Conservation (phyloP, 179 eudicot genomes). For the Beta lomatogona region DNA sequence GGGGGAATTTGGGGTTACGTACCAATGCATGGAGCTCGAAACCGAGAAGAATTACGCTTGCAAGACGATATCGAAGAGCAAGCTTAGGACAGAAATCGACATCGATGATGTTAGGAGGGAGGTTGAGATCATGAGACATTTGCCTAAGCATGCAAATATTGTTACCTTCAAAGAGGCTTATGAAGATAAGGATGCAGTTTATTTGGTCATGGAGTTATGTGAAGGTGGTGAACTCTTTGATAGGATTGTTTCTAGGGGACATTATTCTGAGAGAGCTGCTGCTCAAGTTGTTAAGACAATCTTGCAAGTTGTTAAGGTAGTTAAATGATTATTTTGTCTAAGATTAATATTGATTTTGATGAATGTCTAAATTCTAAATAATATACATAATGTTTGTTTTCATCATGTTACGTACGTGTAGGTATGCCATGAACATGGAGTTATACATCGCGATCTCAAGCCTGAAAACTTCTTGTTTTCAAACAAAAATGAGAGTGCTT, state of each 20-base stretch:
- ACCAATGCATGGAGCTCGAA: constrained; percentile 52
- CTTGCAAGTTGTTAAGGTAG: constrained; percentile 81
- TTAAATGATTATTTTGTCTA: background rate
- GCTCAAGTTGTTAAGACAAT: constrained; percentile 66
- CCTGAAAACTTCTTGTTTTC: constrained; percentile 84
- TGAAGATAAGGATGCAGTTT: constrained; percentile 75
- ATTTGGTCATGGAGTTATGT: constrained; percentile 84
- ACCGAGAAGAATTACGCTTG: constrained; percentile 58
- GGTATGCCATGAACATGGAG: constrained; percentile 80
- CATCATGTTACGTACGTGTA: constrained; percentile 18
- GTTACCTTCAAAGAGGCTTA: constrained; percentile 66
- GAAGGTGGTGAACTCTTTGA: constrained; percentile 87
- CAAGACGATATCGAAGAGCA: constrained; percentile 72
- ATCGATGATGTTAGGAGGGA: constrained; percentile 80
- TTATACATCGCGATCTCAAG: constrained; percentile 91
- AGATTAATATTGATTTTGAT: background rate
- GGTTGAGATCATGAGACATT: constrained; percentile 74
- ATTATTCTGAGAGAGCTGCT: constrained; percentile 86
- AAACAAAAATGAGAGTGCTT: constrained; percentile 69
- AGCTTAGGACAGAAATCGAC: constrained; percentile 75
- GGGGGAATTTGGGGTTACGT: constrained; percentile 83
- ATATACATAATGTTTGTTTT: background rate
- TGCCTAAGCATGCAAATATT: constrained; percentile 69
- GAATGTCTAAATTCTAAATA: background rate
- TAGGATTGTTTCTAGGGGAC: constrained; percentile 83